Base-by-base conservation (phyloP, 2,329 filamentous ascomycete species). In the Amphichorda felina region DNA sequence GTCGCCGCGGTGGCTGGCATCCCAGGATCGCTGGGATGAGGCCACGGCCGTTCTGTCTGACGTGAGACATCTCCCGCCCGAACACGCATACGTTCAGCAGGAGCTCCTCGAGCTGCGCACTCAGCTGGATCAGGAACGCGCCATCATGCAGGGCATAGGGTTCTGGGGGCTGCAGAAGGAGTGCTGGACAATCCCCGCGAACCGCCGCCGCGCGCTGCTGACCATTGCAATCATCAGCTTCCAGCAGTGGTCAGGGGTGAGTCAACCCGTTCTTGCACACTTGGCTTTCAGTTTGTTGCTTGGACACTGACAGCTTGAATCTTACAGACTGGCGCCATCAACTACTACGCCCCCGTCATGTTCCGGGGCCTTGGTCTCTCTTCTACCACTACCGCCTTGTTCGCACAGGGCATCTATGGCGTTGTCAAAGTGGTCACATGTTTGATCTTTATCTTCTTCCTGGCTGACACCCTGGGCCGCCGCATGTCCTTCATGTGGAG, bases 351-450 rank as follows among this genome's bases (percentile, higher is more conserved):
- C 0, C 76, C 77, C 0, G 63, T 64, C 14, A 80, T 82, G 38
- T 82, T 82, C 56, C 54, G 56, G 13, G 60, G 67, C 39, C 56
- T 81, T 3, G 77, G 77, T 7, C 58, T 82, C 2, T 43, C 46
- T 4, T 50, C 49, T 4, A 71, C 66, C 3, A 54, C 64, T 15
- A 66, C 67, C n/a, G 68, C 68, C 16, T 66, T 82, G 5, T 78
- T 82, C 47, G 75, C 78, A 2, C 80, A 77, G 1, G 77, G 78
- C 13, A 69, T 82, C 41, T 82, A 81, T 47, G 77, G 77, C 6
- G 66, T 81, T 28, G 71, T 81, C 26, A 82, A 82, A 49, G 75
- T 79, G 56, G 56, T 66, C 5, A 69, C 72, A 14, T 79, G 74
- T 44, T 59, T 68, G 5, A 55, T 63, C 35, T 82, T 81, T 57